Conservation (phyloP, 306 rosid genomes). For the Benincasa hispida region DNA sequence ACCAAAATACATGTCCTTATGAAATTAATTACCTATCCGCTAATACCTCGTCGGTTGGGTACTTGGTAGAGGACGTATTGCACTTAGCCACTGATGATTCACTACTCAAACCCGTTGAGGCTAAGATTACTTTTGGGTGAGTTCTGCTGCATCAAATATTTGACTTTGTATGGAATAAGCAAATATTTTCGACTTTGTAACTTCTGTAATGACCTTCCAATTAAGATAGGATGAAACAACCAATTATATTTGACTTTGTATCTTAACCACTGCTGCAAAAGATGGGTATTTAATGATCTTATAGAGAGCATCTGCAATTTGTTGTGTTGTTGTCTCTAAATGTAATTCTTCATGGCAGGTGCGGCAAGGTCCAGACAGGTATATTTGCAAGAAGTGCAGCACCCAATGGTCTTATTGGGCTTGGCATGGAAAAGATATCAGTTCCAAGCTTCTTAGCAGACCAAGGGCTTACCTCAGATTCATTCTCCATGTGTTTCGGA, state of each 20-base stretch:
- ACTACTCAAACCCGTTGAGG: constrained; percentile 15
- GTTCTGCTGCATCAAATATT: constrained; percentile 12
- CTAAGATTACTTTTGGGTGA: constrained; percentile 66
- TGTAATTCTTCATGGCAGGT: constrained; percentile 34
- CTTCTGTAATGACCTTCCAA: no score
- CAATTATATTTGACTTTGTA: background rate
- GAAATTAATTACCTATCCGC: constrained; percentile 37
- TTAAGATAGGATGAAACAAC: no score
- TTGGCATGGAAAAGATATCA: constrained; percentile 53
- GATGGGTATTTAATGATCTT: background rate
- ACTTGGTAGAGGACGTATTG: constrained; percentile 71
- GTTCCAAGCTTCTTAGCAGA: constrained; percentile 77
- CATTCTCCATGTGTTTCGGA: constrained; percentile 93
- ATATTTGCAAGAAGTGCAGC: constrained; percentile 54
- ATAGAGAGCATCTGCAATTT: background rate
- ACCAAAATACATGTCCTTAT: constrained; percentile 39
- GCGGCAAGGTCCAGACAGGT: constrained; percentile 79
- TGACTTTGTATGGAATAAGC: no score
- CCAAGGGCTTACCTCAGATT: constrained; percentile 43
- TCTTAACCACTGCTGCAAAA: background rate
- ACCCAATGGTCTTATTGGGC: constrained; percentile 81
- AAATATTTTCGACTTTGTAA: no score
- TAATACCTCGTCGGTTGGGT: constrained; percentile 57
- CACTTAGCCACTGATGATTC: constrained; percentile 51
- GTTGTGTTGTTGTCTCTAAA: constrained; percentile 7